Percentiles rank a stretch among this genome's conserved stretches.
phyloP scores from a whole-genome alignment of 192 early-diverging fungal species.

The Rhizoclosmatium sp. region DNA sequence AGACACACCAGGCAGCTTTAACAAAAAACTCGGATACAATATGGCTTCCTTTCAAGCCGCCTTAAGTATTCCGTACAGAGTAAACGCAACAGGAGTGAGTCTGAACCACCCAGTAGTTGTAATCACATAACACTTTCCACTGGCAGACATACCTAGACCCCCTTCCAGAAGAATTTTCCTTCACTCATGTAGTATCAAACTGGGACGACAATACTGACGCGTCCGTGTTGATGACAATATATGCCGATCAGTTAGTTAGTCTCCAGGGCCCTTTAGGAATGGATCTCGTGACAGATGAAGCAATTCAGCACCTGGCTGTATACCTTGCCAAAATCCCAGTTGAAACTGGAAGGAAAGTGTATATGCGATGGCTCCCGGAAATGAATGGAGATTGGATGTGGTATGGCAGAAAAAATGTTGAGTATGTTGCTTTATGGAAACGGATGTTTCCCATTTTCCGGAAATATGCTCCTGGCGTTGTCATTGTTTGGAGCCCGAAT shows the following conservation, averaged over 20 bases:
- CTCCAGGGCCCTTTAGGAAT: not conserved
- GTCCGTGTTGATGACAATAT: constrained; percentile 10
- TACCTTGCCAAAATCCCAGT: not conserved
- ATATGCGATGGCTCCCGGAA: constrained; percentile 5
- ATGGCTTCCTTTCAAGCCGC: not conserved
- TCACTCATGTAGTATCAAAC: too few species aligned
- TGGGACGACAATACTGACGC: constrained; percentile 12
- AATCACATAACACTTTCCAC: too few species aligned
- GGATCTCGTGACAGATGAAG: constrained; percentile 1
- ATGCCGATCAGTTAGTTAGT: not conserved
- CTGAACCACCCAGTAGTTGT: not conserved
- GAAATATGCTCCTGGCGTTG: not conserved
- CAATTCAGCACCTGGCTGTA: not conserved
- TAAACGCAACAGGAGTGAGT: not conserved
- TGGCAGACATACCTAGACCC: not conserved
- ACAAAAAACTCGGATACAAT: constrained; percentile 10
- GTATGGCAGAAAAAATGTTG: not conserved
- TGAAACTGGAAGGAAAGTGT: not conserved
- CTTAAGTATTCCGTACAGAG: not conserved
- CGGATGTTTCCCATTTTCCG: constrained; percentile 28
- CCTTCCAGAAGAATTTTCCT: not conserved
- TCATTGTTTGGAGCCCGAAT: constrained; percentile 26
- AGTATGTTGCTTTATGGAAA: constrained; percentile 16
- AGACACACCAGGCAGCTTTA: not conserved
- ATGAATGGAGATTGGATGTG: constrained; percentile 22